A percentile compares a stretch with the other conserved stretches of the same genome.
Conservation (phyloP, 2,329 filamentous ascomycete species). For the Aspergillus sp. region DNA sequence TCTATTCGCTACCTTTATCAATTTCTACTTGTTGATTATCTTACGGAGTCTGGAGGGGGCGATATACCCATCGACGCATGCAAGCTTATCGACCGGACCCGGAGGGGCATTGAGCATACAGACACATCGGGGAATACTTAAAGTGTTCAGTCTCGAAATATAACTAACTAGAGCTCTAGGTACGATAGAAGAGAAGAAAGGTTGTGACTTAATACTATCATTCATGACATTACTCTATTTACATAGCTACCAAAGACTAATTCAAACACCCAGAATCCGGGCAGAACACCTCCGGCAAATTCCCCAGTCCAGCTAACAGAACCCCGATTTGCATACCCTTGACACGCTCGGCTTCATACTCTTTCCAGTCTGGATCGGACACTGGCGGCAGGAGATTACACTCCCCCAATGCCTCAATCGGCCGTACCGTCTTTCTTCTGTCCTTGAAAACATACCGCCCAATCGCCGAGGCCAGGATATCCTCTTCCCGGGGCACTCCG, state of each 20-base stretch:
- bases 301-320: background rate
- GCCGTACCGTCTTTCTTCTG: constrained; percentile 69
- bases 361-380: background rate
- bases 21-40: no score
- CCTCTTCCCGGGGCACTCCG: constrained; percentile 41
- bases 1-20: no score
- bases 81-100: no score
- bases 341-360: background rate
- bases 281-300: background rate
- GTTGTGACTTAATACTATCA: no score
- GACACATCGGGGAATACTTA: no score
- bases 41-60: no score
- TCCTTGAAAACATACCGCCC: constrained; percentile 71
- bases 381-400: background rate
- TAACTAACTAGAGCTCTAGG: no score
- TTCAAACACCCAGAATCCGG: background rate
- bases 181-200: no score
- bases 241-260: background rate
- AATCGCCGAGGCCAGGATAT: constrained; percentile 57
- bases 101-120: no score
- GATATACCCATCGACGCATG: no score
- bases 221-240: no score
- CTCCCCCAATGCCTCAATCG: constrained; percentile 41
- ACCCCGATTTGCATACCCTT: background rate
- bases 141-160: no score